Conservation (phyloP, 306 rosid genomes). For the Rosa multiflora region DNA sequence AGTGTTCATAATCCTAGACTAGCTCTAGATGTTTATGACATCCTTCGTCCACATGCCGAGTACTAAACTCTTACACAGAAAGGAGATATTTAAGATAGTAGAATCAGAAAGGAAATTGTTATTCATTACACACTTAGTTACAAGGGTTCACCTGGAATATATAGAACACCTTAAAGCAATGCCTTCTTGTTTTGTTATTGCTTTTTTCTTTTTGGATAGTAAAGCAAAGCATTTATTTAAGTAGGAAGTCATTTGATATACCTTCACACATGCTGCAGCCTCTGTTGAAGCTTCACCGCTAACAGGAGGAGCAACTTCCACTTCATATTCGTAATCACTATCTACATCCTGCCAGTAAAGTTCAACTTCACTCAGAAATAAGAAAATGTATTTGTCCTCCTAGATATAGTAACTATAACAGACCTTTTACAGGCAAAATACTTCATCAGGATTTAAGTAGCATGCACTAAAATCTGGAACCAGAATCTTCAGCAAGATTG, state of each 20-base stretch:
- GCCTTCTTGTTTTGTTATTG: not conserved
- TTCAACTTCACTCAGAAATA: slow-evolving; percentile 23
- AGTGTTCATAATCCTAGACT: not conserved
- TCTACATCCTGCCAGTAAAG: slow-evolving; percentile 74
- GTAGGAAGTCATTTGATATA: slow-evolving; percentile 17
- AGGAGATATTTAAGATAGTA: not conserved
- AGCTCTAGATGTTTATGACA: not conserved
- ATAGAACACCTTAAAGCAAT: not conserved
- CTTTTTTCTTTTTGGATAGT: not conserved
- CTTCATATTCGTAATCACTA: slow-evolving; percentile 77
- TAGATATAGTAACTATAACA: too few species aligned
- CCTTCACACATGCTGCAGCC: slow-evolving; percentile 91
- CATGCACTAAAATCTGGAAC: not conserved
- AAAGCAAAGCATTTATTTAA: not conserved
- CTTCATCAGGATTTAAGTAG: not conserved
- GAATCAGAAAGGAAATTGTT: not conserved
- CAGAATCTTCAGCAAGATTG: not conserved
- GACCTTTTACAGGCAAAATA: too few species aligned
- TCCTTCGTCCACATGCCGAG: not conserved
- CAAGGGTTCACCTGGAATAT: not conserved
- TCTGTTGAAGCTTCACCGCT: slow-evolving; percentile 55
- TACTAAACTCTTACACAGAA: not conserved
- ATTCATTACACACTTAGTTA: not conserved
- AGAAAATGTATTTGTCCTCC: not conserved
- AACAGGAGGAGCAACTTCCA: slow-evolving; percentile 58